Percentiles rank a stretch among this genome's conserved stretches.
Evolutionary conservation across 805 yeast species (phyloP).

Genomic region (Lipomyces chichibuensis): DNA sequence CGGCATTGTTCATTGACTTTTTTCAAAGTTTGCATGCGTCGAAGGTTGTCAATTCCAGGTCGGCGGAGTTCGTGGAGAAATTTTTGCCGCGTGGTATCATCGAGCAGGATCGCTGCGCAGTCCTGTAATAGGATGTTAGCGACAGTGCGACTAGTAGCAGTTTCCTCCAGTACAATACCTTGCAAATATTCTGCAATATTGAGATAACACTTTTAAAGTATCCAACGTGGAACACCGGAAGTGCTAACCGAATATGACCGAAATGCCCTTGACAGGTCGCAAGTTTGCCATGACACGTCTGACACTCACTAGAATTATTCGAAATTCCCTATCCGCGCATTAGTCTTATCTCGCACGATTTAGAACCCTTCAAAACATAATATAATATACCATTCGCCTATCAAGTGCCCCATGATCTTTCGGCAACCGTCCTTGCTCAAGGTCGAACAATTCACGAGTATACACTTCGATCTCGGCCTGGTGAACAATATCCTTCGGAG

Average conservation of each 20-base stretch:
- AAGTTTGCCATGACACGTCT: constrained; percentile 87
- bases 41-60: constrained; percentile 85
- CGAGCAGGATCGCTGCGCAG: constrained; percentile 77
- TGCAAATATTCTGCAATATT: constrained; percentile 88
- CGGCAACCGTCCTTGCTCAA: constrained; percentile 81
- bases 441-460: constrained; percentile 87
- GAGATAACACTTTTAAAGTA: constrained; percentile 89
- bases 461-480: constrained; percentile 94
- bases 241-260: constrained; percentile 88
- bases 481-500: constrained; percentile 85
- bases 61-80: constrained; percentile 78
- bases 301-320: constrained; percentile 79
- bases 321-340: constrained; percentile 66
- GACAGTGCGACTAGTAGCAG: neutral
- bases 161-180: constrained; percentile 41
- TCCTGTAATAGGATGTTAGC: constrained; percentile 40
- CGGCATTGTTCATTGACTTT: constrained; percentile 88
- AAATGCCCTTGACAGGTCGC: constrained; percentile 98
- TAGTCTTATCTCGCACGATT: neutral
- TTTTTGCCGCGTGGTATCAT: constrained; percentile 68
- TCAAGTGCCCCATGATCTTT: constrained; percentile 87
- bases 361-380: neutral
- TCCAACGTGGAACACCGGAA: constrained; percentile 97
- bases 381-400: constrained; percentile 60
- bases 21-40: constrained; percentile 87